Conservation (phyloP, 176 grass and related monocot species). For the Zea luxurians region DNA sequence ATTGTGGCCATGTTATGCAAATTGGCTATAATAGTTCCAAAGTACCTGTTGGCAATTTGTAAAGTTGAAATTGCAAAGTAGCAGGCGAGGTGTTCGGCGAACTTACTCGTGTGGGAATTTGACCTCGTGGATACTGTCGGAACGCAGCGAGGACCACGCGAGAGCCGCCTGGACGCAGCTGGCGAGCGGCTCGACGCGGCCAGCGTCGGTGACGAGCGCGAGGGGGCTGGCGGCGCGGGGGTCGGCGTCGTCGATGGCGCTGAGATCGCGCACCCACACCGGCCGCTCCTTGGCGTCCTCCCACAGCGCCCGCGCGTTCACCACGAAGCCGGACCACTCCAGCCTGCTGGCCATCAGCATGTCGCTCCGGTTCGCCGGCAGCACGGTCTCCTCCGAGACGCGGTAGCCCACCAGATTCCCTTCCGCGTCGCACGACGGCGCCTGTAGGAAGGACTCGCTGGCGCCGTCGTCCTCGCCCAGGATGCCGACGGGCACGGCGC, state of each 20-base stretch:
- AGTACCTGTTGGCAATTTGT: neutral
- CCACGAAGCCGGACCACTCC: conserved; percentile 87
- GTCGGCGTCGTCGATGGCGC: conserved; percentile 42
- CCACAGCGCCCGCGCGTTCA: conserved; percentile 68
- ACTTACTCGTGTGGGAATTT: conserved; percentile 90
- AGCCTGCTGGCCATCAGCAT: conserved; percentile 54
- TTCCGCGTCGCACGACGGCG: conserved; percentile 68
- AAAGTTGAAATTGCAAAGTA: neutral
- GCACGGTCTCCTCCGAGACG: conserved; percentile 51
- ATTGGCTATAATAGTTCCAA: no score
- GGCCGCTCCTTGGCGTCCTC: conserved; percentile 46
- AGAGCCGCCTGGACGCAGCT: conserved; percentile 65
- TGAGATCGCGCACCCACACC: conserved; percentile 70
- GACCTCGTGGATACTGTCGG: conserved; percentile 57
- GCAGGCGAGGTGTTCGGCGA: neutral
- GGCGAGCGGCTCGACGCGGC: conserved; percentile 69
- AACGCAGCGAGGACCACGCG: conserved; percentile 74
- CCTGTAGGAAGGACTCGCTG: conserved; percentile 63
- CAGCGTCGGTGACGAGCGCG: conserved; percentile 63
- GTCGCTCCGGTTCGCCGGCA: conserved; percentile 50
- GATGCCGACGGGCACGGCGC: conserved; percentile 62
- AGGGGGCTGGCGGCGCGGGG: conserved; percentile 49
- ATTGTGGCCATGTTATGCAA: no score
- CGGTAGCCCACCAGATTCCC: conserved; percentile 67
- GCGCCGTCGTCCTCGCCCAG: conserved; percentile 61